Evolutionary conservation across 176 grass and related monocot genomes (phyloP).

Genomic region (Alopecurus myosuroides): DNA sequence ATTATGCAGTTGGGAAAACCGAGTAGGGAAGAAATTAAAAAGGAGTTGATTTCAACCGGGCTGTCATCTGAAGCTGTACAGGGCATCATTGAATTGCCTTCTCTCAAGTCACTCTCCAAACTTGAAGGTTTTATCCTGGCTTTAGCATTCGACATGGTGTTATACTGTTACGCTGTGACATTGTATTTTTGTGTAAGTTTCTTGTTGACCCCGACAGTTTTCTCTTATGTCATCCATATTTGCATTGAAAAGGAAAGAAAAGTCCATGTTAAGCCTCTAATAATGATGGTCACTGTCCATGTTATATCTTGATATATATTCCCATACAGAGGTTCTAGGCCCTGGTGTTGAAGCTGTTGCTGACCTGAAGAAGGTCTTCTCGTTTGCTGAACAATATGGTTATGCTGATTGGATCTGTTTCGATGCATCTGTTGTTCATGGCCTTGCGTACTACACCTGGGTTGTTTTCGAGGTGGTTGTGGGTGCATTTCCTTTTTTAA

Average conservation of each 20-base stretch:
- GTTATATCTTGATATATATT: constrained; percentile 5
- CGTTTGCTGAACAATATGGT: constrained; percentile 74
- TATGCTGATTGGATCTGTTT: constrained; percentile 91
- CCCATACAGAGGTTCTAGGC: constrained; percentile 66
- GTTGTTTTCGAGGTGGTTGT: constrained; percentile 79
- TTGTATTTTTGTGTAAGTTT: no score
- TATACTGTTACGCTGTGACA: background rate
- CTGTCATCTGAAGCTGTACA: constrained; percentile 68
- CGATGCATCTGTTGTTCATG: constrained; percentile 88
- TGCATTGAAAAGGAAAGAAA: background rate
- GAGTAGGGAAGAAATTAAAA: constrained; percentile 76
- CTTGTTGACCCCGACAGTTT: no score
- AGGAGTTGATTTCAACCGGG: constrained; percentile 56
- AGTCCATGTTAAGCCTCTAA: background rate
- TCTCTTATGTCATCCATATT: no score
- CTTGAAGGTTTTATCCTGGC: constrained; percentile 71
- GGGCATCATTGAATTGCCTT: constrained; percentile 81
- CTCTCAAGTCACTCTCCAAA: constrained; percentile 76
- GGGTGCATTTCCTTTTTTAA: background rate
- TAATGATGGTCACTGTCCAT: background rate
- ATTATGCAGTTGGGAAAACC: constrained; percentile 73
- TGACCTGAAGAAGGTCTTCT: constrained; percentile 87
- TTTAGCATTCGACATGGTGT: background rate
- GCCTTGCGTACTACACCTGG: constrained; percentile 97
- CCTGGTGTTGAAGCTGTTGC: constrained; percentile 64